phyloP scores from a whole-genome alignment of 2,329 filamentous ascomycete genomes.

The Biscogniauxia marginata region DNA sequence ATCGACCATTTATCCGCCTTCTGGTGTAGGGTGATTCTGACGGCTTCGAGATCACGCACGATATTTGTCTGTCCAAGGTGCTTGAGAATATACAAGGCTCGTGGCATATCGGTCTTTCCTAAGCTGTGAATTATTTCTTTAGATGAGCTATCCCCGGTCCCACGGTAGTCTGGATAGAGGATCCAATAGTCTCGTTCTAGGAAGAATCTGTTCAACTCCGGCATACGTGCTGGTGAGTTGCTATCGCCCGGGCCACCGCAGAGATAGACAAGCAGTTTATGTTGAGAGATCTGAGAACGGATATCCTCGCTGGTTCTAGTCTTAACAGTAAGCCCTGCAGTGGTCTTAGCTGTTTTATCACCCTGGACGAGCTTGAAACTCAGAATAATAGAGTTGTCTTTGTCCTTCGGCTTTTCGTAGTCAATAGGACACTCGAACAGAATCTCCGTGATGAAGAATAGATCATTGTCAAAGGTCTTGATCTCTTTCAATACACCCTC shows the following conservation, averaged over 20 bases:
- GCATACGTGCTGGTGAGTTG: conserved; percentile 22
- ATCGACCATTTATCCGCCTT: conserved; percentile 60
- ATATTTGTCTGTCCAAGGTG: conserved; percentile 71
- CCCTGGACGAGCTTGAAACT: neutral
- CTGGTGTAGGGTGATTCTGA: conserved; percentile 55
- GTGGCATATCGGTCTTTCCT: conserved; percentile 45
- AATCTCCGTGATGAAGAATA: neutral
- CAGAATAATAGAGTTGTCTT: neutral
- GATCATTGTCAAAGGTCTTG: neutral
- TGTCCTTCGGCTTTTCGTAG: neutral
- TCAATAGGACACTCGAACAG: neutral
- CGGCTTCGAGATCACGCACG: conserved; percentile 69
- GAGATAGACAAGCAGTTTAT: conserved; percentile 49
- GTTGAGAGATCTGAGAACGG: neutral
- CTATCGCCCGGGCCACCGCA: conserved; percentile 69
- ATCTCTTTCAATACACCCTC: neutral
- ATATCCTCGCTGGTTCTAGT: neutral
- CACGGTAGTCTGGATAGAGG: conserved; percentile 69
- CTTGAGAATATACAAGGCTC: conserved; percentile 59
- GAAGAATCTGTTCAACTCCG: conserved; percentile 52
- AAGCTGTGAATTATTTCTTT: neutral
- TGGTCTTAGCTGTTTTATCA: neutral
- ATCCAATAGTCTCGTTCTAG: conserved; percentile 66
- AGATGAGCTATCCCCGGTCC: conserved; percentile 61
- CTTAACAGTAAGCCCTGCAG: neutral